phyloP scores from a whole-genome alignment of 1,284 basidiomycete genomes.

The Volvariella volvacea region DNA sequence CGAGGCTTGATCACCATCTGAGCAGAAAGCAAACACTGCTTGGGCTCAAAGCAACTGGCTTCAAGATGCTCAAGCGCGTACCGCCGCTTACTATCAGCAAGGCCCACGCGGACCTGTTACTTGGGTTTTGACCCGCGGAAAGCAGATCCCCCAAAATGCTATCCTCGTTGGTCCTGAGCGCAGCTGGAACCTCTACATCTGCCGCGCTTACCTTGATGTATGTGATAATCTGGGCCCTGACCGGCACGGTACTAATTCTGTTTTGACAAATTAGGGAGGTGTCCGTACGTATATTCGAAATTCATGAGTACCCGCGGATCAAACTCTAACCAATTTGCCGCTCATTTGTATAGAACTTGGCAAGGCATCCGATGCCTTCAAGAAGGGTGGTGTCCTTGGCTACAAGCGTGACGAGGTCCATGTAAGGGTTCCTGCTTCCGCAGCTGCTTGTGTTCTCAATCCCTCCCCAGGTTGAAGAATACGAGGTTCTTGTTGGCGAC shows the following conservation, averaged over 20 bases:
- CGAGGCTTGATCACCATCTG: background rate
- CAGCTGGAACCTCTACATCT: constrained; percentile 48
- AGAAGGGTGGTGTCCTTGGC: constrained; percentile 58
- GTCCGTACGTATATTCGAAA: constrained; percentile 45
- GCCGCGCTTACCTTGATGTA: constrained; percentile 54
- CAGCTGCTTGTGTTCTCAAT: background rate
- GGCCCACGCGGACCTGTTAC: constrained; percentile 44
- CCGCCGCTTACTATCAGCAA: constrained; percentile 38
- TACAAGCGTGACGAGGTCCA: constrained; percentile 51
- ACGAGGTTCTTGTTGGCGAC: constrained; percentile 66
- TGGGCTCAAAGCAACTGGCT: constrained; percentile 54
- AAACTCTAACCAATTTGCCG: background rate
- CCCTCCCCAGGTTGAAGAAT: constrained; percentile 40
- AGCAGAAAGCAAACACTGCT: constrained; percentile 42
- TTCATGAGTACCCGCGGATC: too few relatives aligned
- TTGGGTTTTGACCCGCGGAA: constrained; percentile 58
- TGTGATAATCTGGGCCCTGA: constrained; percentile 13
- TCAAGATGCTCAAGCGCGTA: constrained; percentile 47
- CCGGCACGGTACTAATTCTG: constrained; percentile 9
- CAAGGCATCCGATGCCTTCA: constrained; percentile 50
- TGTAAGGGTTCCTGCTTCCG: constrained; percentile 16
- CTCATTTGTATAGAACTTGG: constrained; percentile 43
- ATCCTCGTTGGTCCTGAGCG: constrained; percentile 51
- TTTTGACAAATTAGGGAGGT: constrained; percentile 32
- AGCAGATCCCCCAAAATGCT: constrained; percentile 49